phyloP scores from a whole-genome alignment of 192 early-diverging fungal species.

The Coemansia sp. region DNA sequence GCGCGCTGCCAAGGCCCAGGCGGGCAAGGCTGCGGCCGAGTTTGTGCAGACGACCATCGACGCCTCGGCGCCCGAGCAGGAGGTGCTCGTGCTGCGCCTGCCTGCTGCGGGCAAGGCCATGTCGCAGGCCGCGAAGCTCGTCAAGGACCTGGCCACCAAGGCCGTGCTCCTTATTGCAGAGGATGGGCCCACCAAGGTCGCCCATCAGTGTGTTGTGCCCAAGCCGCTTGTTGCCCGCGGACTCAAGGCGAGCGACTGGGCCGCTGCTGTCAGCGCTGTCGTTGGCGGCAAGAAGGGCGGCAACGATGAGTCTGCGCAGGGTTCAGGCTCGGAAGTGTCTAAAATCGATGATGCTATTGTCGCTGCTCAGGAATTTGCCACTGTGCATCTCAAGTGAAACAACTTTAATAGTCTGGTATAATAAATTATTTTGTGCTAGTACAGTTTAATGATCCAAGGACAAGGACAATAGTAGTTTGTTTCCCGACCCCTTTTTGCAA shows the following conservation, averaged over 20 bases:
- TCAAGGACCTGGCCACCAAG: slow-evolving; percentile 83
- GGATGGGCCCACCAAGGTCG: slow-evolving; percentile 72
- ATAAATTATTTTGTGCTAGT: no score
- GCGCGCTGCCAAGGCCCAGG: slow-evolving; percentile 83
- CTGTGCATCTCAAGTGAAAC: slow-evolving; percentile 52
- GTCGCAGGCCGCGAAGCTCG: slow-evolving; percentile 71
- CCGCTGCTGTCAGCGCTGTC: slow-evolving; percentile 74
- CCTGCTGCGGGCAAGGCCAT: slow-evolving; percentile 86
- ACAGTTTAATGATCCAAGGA: no score
- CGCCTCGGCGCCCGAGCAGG: slow-evolving; percentile 59
- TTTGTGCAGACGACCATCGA: slow-evolving; percentile 75
- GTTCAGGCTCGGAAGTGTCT: slow-evolving; percentile 72
- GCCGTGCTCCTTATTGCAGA: slow-evolving; percentile 83
- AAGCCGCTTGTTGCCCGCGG: slow-evolving; percentile 76
- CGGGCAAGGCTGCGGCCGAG: slow-evolving; percentile 82
- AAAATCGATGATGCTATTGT: slow-evolving; percentile 74
- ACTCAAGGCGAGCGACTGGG: slow-evolving; percentile 92
- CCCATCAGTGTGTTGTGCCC: slow-evolving; percentile 81
- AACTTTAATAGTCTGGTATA: no score
- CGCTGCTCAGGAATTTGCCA: slow-evolving; percentile 76
- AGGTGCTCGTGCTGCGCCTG: slow-evolving; percentile 59
- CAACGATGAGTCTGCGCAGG: slow-evolving; percentile 92
- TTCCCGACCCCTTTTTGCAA: no score
- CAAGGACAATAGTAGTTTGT: no score
- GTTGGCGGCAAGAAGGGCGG: slow-evolving; percentile 95